Evolutionary conservation across 495 filamentous ascomycete genomes (phyloP).

Genomic region (Neohortaea acidophila): DNA sequence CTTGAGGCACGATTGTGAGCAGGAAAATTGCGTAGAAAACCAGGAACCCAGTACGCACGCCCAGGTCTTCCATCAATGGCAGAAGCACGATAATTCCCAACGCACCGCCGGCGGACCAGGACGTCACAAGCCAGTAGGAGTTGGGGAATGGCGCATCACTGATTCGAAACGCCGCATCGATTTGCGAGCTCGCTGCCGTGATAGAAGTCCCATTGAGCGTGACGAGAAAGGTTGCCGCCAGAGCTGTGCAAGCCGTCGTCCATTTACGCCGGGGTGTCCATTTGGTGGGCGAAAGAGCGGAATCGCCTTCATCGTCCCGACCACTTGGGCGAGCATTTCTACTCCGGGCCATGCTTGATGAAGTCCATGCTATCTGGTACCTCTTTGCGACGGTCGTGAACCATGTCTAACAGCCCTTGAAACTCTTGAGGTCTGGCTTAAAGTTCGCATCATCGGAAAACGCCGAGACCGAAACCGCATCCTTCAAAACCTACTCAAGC

Average conservation of each 20-base stretch:
- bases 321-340: no score
- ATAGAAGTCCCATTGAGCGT: slow-evolving; percentile 17
- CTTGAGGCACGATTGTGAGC: slow-evolving; percentile 34
- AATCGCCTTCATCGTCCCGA: no score
- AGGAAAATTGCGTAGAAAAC: slow-evolving; percentile 31
- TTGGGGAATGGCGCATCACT: slow-evolving; percentile 34
- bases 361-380: no score
- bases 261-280: no score
- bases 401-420: no score
- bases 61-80: slow-evolving; percentile 39
- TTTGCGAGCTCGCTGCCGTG: slow-evolving; percentile 7
- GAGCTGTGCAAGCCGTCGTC: slow-evolving; percentile 20
- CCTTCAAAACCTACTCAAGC: no score
- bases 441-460: no score
- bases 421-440: no score
- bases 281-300: no score
- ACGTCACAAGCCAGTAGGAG: slow-evolving; percentile 37
- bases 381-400: no score
- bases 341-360: no score
- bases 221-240: slow-evolving; percentile 15
- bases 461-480: no score
- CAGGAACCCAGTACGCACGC: slow-evolving; percentile 34
- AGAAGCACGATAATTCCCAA: slow-evolving; percentile 33
- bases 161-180: slow-evolving; percentile 5
- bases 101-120: slow-evolving; percentile 37